These are phyloP conservation scores for Sclerotiophoma versabilis DNA, from an alignment of 2,329 filamentous ascomycete species.

Conservation along the genomic window DNA sequence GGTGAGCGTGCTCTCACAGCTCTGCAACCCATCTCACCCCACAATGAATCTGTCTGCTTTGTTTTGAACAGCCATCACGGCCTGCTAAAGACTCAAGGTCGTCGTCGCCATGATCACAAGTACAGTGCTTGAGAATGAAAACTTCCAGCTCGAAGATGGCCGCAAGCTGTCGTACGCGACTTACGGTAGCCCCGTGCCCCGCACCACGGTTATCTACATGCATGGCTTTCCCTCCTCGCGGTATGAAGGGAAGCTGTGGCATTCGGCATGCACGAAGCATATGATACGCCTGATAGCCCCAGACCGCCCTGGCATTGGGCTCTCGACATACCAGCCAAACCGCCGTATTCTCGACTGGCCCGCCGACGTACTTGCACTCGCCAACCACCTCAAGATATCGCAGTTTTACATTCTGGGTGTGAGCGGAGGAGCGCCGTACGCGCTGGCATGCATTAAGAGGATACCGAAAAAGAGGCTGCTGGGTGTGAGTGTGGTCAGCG, in stretches of 20 bases:
- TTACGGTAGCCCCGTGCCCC: slow-evolving; percentile 53
- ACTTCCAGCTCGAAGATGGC: slow-evolving; percentile 43
- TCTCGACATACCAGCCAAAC: slow-evolving; percentile 49
- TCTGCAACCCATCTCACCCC: neutral
- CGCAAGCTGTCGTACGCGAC: slow-evolving; percentile 55
- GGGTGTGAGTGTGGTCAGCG: slow-evolving; percentile 35
- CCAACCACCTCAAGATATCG: slow-evolving; percentile 50
- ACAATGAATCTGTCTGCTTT: slow-evolving; percentile 3
- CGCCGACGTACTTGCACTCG: slow-evolving; percentile 52
- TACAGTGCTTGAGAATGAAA: slow-evolving; percentile 34
- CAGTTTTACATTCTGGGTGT: slow-evolving; percentile 55
- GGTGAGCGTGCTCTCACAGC: neutral
- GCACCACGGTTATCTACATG: slow-evolving; percentile 51
- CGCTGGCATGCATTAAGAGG: slow-evolving; percentile 54
- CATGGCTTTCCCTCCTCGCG: slow-evolving; percentile 56
- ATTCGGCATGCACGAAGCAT: slow-evolving; percentile 43
- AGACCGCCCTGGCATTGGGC: slow-evolving; percentile 55
- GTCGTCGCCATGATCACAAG: slow-evolving; percentile 12
- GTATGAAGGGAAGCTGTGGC: slow-evolving; percentile 49
- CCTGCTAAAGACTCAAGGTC: slow-evolving; percentile 1
- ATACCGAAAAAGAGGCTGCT: slow-evolving; percentile 43
- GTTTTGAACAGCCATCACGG: slow-evolving; percentile 9
- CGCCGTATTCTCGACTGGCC: slow-evolving; percentile 53
- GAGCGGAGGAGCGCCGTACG: slow-evolving; percentile 58
- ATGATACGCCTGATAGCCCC: slow-evolving; percentile 51